phyloP scores from a whole-genome alignment of 2,329 filamentous ascomycete species.

The Mollisiaceae sp. region DNA sequence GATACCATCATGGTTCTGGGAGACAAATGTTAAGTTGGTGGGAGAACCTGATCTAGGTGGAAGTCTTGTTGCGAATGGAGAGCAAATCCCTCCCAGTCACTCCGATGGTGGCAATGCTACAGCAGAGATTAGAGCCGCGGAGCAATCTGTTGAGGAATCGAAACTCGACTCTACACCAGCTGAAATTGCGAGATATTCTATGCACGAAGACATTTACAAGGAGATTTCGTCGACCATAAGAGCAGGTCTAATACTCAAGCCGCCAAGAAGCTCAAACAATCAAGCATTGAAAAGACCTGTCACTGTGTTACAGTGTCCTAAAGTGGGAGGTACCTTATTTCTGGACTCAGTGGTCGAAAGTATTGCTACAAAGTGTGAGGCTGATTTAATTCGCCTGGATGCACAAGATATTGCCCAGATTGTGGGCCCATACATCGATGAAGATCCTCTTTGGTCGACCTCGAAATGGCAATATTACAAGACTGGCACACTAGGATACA shows the following conservation, averaged over 20 bases:
- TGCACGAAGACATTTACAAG: conserved; percentile 40
- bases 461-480: conserved; percentile 45
- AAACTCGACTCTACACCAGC: conserved; percentile 28
- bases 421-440: conserved; percentile 71
- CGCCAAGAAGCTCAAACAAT: conserved; percentile 46
- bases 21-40: conserved; percentile 50
- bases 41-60: conserved; percentile 27
- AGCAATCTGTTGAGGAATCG: conserved; percentile 17
- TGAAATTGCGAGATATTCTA: conserved; percentile 36
- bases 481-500: conserved; percentile 60
- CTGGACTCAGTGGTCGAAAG: conserved; percentile 67
- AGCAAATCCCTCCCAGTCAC: conserved; percentile 6
- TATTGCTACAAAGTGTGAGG: conserved; percentile 63
- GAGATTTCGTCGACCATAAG: conserved; percentile 54
- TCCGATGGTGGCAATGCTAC: conserved; percentile 14
- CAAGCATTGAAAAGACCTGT: conserved; percentile 56
- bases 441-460: conserved; percentile 50
- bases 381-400: conserved; percentile 71
- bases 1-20: conserved; percentile 62
- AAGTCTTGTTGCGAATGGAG: conserved; percentile 33
- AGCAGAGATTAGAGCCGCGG: conserved; percentile 13
- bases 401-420: conserved; percentile 74
- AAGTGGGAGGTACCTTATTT: conserved; percentile 57
- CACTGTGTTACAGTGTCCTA: conserved; percentile 63
- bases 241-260: conserved; percentile 53